These are phyloP conservation scores for Penicillium sp. DNA, from an alignment of 2,329 filamentous ascomycete species.

Conservation along the genomic window DNA sequence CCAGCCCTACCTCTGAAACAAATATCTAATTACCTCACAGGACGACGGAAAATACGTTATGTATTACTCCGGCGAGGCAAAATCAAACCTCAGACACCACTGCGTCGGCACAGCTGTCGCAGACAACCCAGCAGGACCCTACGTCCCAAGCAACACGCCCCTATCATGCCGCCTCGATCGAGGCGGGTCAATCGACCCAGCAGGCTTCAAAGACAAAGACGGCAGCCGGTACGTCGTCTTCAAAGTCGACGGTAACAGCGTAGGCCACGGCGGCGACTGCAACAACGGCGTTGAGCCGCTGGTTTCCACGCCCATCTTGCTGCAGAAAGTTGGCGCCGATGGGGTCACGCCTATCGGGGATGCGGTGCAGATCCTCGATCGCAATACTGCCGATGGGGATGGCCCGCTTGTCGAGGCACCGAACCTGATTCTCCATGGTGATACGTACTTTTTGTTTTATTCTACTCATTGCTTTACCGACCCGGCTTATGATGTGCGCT, in stretches of 20 bases:
- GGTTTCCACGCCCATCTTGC: conserved; percentile 41
- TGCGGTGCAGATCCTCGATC: conserved; percentile 58
- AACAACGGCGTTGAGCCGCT: conserved; percentile 45
- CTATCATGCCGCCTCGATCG: conserved; percentile 54
- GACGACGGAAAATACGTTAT: conserved; percentile 57
- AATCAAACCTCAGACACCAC: conserved; percentile 45
- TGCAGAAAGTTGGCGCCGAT: conserved; percentile 44
- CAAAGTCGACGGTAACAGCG: conserved; percentile 65
- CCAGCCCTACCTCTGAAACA: not conserved
- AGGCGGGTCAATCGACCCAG: conserved; percentile 64
- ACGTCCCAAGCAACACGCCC: conserved; percentile 48
- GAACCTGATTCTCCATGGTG: conserved; percentile 47
- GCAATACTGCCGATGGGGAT: conserved; percentile 57
- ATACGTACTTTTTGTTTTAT: conserved; percentile 62
- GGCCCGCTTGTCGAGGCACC: conserved; percentile 65
- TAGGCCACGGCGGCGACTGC: conserved; percentile 50
- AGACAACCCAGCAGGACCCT: conserved; percentile 51
- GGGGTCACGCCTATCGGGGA: conserved; percentile 56
- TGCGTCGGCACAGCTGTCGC: conserved; percentile 61
- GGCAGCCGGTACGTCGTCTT: conserved; percentile 61
- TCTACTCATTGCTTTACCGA: conserved; percentile 60
- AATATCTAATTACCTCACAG: conserved; percentile 20
- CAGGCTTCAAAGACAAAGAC: conserved; percentile 58
- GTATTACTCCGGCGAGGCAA: conserved; percentile 58
- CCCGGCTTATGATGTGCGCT: conserved; percentile 59